Percentiles rank a stretch among this genome's conserved stretches.
Evolutionary conservation across 1,139 yeast species (phyloP).

Genomic region (Meyerozyma athensensis): DNA sequence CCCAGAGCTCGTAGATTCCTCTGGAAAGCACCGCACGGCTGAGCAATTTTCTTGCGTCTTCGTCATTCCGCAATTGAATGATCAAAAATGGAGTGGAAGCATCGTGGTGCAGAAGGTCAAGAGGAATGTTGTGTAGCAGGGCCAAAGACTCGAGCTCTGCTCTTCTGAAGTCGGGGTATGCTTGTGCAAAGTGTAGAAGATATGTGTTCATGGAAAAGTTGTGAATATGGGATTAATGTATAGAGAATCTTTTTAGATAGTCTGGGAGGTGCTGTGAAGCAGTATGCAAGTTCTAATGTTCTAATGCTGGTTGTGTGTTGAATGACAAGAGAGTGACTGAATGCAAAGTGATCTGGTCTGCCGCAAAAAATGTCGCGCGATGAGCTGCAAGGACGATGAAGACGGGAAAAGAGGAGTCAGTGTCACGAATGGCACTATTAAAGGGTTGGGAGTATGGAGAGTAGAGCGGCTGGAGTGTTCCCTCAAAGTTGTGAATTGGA

Average conservation of each 20-base stretch:
- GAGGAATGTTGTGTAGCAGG: constrained; percentile 45
- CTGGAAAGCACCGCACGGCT: constrained; percentile 64
- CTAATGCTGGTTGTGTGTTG: too few species aligned
- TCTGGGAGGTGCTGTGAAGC: too few species aligned
- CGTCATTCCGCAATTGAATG: constrained; percentile 59
- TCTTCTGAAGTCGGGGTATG: constrained; percentile 69
- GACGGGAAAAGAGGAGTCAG: neutral
- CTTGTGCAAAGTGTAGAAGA: constrained; percentile 77
- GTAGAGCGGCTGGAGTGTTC: too few species aligned
- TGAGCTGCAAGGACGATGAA: neutral
- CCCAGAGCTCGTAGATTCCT: constrained; percentile 86
- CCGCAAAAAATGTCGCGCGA: constrained; percentile 4
- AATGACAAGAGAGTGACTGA: too few species aligned
- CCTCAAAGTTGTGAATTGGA: too few species aligned
- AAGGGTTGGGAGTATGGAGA: too few species aligned
- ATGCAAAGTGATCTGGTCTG: neutral
- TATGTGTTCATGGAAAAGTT: constrained; percentile 47
- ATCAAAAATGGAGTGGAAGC: constrained; percentile 66
- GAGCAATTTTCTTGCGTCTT: constrained; percentile 62
- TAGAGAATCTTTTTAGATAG: too few species aligned
- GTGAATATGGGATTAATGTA: too few species aligned
- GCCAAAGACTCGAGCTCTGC: constrained; percentile 89
- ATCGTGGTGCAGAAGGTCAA: constrained; percentile 59
- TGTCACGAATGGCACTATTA: too few species aligned
- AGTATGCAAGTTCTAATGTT: too few species aligned